Conservation (phyloP, 805 yeast genomes). For the Starmerella floricola region DNA sequence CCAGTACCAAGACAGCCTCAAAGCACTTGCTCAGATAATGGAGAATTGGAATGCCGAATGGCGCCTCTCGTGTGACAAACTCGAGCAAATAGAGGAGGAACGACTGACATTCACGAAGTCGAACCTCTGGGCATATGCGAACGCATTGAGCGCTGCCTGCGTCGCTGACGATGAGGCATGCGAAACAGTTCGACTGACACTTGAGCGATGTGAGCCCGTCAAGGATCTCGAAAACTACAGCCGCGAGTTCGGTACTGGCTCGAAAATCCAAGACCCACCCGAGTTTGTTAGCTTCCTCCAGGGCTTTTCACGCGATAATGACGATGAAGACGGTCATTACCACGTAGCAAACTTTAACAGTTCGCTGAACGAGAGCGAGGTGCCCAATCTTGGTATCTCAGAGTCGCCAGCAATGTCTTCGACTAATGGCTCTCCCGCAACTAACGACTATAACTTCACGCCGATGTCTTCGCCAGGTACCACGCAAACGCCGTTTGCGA, state of each 20-base stretch:
- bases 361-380: conserved; percentile 1
- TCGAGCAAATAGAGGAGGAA: conserved; percentile 61
- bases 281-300: conserved; percentile 49
- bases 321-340: conserved; percentile 22
- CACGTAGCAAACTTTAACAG: conserved; percentile 30
- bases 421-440: conserved; percentile 1
- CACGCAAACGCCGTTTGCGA: background rate
- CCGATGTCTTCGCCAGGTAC: conserved; percentile 9
- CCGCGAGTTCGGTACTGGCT: conserved; percentile 50
- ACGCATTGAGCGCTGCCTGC: conserved; percentile 60
- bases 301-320: conserved; percentile 31
- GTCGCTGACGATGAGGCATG: conserved; percentile 68
- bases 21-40: conserved; percentile 42
- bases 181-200: conserved; percentile 51
- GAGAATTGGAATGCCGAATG: conserved; percentile 63
- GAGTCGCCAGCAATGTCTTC: conserved; percentile 2
- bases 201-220: conserved; percentile 56
- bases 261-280: conserved; percentile 46
- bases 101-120: conserved; percentile 57
- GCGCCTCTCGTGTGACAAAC: conserved; percentile 47
- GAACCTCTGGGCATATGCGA: conserved; percentile 68
- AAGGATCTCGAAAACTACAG: conserved; percentile 48
- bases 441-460: conserved; percentile 1
- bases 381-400: conserved; percentile 9
- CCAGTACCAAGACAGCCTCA: conserved; percentile 46